A percentile compares a stretch with the other conserved stretches of the same genome.
Conservation (phyloP, 345 rosid genomes). For the Linum lewisii region DNA sequence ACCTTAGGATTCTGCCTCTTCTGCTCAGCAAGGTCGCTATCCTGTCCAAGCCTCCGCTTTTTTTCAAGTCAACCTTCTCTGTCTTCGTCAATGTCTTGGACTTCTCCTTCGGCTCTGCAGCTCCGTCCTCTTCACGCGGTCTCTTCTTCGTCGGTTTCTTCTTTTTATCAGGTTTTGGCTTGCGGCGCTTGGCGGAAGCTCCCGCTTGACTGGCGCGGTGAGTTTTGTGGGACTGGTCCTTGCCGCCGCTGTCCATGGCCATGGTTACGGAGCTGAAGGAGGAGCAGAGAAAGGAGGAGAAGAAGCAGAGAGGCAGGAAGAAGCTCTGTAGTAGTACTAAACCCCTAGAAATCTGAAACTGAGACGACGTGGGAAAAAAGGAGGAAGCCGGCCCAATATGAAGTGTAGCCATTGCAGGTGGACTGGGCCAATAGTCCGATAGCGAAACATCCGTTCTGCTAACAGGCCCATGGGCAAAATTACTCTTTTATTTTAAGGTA, state of each 20-base stretch:
- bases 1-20: slow-evolving; percentile 67
- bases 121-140: neutral
- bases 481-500: no score
- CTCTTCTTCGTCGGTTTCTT: neutral
- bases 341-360: no score
- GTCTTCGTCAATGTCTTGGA: neutral
- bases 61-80: slow-evolving; percentile 13
- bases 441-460: no score
- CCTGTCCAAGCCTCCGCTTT: slow-evolving; percentile 10
- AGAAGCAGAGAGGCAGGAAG: no score
- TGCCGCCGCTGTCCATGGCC: slow-evolving; percentile 31
- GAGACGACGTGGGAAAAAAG: no score
- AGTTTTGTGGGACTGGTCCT: slow-evolving; percentile 48
- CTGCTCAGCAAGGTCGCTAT: slow-evolving; percentile 20
- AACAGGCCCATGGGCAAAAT: no score
- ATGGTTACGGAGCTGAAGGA: slow-evolving; percentile 16
- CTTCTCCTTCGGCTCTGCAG: neutral
- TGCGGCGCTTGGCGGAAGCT: slow-evolving; percentile 44
- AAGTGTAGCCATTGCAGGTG: no score
- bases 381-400: no score
- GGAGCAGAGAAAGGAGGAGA: no score
- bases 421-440: no score
- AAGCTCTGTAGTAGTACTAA: no score
- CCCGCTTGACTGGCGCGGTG: slow-evolving; percentile 72
- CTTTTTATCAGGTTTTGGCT: slow-evolving; percentile 29